phyloP scores from a whole-genome alignment of 768 basidiomycete genomes.

The Auricularia heimuer region DNA sequence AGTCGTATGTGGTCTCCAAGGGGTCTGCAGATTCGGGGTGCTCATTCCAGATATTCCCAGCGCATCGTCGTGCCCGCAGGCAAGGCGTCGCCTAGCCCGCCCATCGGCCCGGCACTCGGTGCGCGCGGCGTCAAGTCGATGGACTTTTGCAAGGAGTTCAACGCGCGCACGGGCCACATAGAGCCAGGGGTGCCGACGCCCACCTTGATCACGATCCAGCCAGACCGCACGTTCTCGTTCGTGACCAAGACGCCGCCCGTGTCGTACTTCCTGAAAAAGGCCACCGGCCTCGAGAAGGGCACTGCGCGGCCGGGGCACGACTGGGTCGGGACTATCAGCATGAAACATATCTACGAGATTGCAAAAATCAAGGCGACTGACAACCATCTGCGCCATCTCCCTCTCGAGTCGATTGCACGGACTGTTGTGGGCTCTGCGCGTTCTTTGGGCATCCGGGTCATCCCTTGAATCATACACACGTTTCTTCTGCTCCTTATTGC shows the following conservation, averaged over 20 bases:
- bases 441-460: conserved; percentile 82
- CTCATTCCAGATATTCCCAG: conserved; percentile 27
- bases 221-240: conserved; percentile 93
- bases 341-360: conserved; percentile 98
- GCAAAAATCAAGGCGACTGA: conserved; percentile 93
- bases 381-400: conserved; percentile 77
- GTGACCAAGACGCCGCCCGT: conserved; percentile 85
- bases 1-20: conserved; percentile 44
- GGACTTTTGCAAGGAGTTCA: conserved; percentile 99
- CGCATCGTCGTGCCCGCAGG: conserved; percentile 84
- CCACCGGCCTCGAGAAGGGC: conserved; percentile 84
- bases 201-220: conserved; percentile 86
- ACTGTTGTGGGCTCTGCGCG: conserved; percentile 83
- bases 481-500: background rate
- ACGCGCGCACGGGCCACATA: conserved; percentile 88
- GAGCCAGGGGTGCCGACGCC: conserved; percentile 79
- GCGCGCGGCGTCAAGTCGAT: conserved; percentile 98
- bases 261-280: conserved; percentile 83
- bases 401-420: conserved; percentile 78
- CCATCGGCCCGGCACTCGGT: conserved; percentile 94
- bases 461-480: conserved; percentile 41
- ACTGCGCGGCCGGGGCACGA: conserved; percentile 75
- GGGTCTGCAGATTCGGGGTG: conserved; percentile 10
- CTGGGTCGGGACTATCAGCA: conserved; percentile 67
- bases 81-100: conserved; percentile 92